These are phyloP conservation scores for Talaromyces sp. DNA, from an alignment of 2,329 filamentous ascomycete genomes.

Conservation along the genomic window DNA sequence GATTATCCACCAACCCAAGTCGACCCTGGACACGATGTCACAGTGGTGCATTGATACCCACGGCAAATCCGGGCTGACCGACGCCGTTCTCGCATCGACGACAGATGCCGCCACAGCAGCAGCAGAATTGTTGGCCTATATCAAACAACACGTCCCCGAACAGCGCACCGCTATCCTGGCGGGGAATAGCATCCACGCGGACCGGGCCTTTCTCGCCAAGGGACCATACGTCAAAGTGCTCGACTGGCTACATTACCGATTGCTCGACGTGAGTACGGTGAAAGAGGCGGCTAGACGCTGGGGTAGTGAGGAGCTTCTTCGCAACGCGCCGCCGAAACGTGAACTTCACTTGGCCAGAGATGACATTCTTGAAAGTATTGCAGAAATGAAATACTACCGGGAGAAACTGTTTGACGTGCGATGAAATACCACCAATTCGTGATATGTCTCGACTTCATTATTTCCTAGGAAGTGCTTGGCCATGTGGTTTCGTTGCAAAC, in stretches of 20 bases:
- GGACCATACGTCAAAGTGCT: conserved; percentile 69
- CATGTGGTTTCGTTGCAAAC: not conserved
- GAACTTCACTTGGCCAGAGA: conserved; percentile 75
- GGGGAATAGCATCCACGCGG: conserved; percentile 89
- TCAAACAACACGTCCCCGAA: conserved; percentile 65
- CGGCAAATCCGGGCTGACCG: conserved; percentile 72
- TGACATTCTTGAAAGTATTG: conserved; percentile 93
- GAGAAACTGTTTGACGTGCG: conserved; percentile 57
- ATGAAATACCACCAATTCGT: not conserved
- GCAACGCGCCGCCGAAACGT: conserved; percentile 65
- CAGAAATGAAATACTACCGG: conserved; percentile 80
- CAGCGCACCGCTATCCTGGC: conserved; percentile 68
- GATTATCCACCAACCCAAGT: conserved; percentile 67
- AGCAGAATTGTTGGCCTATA: conserved; percentile 67
- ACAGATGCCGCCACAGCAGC: conserved; percentile 70
- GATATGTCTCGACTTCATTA: not conserved
- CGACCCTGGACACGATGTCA: conserved; percentile 72
- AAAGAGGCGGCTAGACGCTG: conserved; percentile 87
- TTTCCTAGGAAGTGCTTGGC: not conserved
- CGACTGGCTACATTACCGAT: conserved; percentile 78
- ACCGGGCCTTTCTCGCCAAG: conserved; percentile 72
- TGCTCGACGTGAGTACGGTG: conserved; percentile 85
- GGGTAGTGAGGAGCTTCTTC: conserved; percentile 59
- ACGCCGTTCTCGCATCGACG: conserved; percentile 66
- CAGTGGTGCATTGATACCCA: conserved; percentile 86